Evolutionary conservation across 257 asterid genomes (phyloP).

Genomic region (Knoxia roxburghii): DNA sequence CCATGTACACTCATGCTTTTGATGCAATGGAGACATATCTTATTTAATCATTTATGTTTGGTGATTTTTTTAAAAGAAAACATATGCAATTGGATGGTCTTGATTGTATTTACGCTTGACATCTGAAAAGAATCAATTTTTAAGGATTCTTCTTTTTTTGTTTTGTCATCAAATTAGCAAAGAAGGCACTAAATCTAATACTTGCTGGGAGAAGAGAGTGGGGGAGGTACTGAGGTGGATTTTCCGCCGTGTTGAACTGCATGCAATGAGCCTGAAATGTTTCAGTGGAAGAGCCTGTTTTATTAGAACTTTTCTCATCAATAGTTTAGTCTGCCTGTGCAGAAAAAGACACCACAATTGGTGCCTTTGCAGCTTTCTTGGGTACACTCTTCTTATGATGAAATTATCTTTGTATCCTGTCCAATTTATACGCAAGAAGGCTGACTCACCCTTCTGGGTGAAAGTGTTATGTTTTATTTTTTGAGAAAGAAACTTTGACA

Average conservation of each 20-base stretch:
- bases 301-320: neutral
- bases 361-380: neutral
- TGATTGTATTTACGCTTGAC: neutral
- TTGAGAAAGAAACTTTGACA: neutral
- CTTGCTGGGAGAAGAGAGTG: neutral
- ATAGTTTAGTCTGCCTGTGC: neutral
- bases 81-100: neutral
- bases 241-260: neutral
- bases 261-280: neutral
- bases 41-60: neutral
- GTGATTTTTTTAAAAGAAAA: neutral
- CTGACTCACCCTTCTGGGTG: neutral
- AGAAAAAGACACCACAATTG: neutral
- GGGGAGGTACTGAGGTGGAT: neutral
- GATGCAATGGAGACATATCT: neutral
- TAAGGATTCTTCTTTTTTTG: neutral
- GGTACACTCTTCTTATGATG: neutral
- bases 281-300: neutral
- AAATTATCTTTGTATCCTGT: neutral
- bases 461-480: neutral
- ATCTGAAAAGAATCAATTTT: neutral
- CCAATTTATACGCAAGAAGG: neutral
- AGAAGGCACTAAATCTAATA: neutral
- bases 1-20: neutral
- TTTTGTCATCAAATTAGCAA: neutral